Percentiles rank a stretch among this genome's conserved stretches.
Evolutionary conservation across 139 green algal species (phyloP).

Genomic region (Yamagishiella unicocca): DNA sequence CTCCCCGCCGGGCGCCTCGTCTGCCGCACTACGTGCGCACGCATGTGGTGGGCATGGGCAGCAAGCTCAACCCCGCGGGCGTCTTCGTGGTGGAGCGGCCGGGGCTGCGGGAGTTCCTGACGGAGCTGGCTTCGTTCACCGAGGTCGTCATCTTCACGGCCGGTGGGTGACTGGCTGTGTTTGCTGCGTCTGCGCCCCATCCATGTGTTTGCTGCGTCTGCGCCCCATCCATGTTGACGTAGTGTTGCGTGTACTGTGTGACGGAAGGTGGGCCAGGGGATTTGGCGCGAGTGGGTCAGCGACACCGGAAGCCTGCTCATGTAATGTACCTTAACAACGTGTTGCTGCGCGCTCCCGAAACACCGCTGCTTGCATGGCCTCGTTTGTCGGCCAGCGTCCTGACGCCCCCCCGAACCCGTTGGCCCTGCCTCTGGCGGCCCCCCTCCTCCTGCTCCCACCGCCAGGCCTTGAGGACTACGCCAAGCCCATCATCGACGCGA

Average conservation of each 20-base stretch:
- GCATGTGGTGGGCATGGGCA: slow-evolving; percentile 81
- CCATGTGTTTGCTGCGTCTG: background rate
- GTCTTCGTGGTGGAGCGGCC: slow-evolving; percentile 92
- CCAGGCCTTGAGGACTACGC: slow-evolving; percentile 91
- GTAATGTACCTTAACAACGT: too few species aligned
- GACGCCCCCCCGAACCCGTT: too few species aligned
- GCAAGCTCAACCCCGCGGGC: slow-evolving; percentile 80
- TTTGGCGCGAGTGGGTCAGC: too few species aligned
- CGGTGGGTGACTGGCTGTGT: slow-evolving; percentile 31
- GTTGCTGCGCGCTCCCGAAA: too few species aligned
- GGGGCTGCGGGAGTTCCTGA: slow-evolving; percentile 84
- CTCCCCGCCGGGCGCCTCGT: slow-evolving; percentile 74
- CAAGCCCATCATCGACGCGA: slow-evolving; percentile 79
- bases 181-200: background rate
- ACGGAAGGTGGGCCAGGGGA: too few species aligned
- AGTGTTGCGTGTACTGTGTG: too few species aligned
- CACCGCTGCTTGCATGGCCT: too few species aligned
- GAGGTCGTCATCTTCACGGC: slow-evolving; percentile 94
- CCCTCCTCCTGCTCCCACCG: background rate
- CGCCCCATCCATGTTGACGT: background rate
- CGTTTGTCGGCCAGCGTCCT: too few species aligned
- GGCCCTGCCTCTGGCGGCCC: too few species aligned
- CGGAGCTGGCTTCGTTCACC: slow-evolving; percentile 62
- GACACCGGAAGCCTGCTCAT: too few species aligned
- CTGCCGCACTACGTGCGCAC: slow-evolving; percentile 71